Percentiles rank a stretch among this genome's conserved stretches.
Conservation (phyloP, 352 stramenopile genomes). For the Aphanomyces astaci region DNA sequence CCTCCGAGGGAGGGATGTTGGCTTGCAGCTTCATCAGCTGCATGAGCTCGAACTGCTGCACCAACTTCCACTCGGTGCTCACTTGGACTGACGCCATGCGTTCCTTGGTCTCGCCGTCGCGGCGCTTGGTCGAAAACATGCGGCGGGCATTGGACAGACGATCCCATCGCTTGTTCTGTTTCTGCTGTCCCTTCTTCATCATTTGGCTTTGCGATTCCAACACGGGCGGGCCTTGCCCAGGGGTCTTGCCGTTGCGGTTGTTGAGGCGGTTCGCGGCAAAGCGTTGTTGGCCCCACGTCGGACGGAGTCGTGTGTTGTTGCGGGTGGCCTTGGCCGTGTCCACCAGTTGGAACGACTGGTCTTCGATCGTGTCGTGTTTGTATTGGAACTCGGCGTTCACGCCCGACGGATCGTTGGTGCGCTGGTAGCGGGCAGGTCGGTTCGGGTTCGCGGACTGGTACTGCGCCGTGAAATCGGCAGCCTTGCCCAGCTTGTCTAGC, state of each 20-base stretch:
- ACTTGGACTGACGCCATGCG: conserved; percentile 87
- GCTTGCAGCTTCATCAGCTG: conserved; percentile 93
- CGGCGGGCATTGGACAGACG: conserved; percentile 66
- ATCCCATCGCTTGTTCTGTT: conserved; percentile 82
- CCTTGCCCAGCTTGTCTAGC: conserved; percentile 90
- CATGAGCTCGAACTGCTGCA: conserved; percentile 95
- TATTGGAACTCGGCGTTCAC: conserved; percentile 92
- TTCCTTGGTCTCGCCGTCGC: conserved; percentile 71
- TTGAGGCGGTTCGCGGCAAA: conserved; percentile 34
- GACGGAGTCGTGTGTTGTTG: conserved; percentile 65
- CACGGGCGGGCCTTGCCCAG: conserved; percentile 26
- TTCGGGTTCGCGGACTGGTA: conserved; percentile 23
- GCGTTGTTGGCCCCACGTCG: conserved; percentile 81
- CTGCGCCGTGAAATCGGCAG: conserved; percentile 82
- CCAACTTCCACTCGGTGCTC: conserved; percentile 84
- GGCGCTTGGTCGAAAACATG: conserved; percentile 50
- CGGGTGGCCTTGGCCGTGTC: conserved; percentile 87
- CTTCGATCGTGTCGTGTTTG: conserved; percentile 88
- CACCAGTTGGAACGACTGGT: conserved; percentile 89
- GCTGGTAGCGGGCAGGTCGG: conserved; percentile 17
- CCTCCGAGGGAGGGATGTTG: conserved; percentile 76
- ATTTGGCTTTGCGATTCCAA: conserved; percentile 32
- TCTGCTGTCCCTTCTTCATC: conserved; percentile 78
- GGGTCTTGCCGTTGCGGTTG: conserved; percentile 36
- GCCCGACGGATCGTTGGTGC: conserved; percentile 54